A percentile compares a stretch with the other conserved stretches of the same genome.
phyloP scores from a whole-genome alignment of 2,329 filamentous ascomycete species.

The Diplodia mutila region DNA sequence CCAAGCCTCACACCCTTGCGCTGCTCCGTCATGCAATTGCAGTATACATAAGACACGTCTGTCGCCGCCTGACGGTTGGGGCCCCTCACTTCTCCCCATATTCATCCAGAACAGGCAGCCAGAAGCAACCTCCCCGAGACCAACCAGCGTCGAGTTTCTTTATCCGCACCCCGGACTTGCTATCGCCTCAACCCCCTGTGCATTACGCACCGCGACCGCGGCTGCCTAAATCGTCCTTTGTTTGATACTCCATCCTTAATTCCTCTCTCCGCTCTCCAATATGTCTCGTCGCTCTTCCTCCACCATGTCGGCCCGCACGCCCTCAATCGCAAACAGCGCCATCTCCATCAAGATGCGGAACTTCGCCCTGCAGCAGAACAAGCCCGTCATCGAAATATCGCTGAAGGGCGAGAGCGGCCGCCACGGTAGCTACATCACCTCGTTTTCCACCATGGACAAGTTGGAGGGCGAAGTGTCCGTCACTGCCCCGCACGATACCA shows the following conservation, averaged over 20 bases:
- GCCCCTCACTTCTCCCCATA: conserved; percentile 1
- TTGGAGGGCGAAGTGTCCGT: conserved; percentile 60
- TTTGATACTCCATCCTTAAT: not conserved
- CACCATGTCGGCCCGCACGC: conserved; percentile 5
- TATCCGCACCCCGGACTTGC: not conserved
- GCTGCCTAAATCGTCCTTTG: not conserved
- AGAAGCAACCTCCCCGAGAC: not conserved
- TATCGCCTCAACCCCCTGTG: not conserved
- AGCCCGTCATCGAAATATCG: conserved; percentile 49
- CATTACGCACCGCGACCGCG: not conserved
- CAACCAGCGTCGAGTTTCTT: not conserved
- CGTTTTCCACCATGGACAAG: conserved; percentile 61
- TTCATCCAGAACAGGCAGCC: conserved; percentile 2
- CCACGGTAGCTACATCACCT: conserved; percentile 43
- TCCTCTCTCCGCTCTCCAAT: not conserved
- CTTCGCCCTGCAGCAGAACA: conserved; percentile 38
- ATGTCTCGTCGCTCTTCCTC: not conserved
- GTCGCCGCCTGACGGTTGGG: not conserved
- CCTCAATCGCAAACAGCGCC: conserved; percentile 4
- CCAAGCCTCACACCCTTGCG: conserved; percentile 8
- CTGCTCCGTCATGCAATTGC: not conserved
- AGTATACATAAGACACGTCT: not conserved
- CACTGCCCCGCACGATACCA: conserved; percentile 54
- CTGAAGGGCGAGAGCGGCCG: conserved; percentile 40
- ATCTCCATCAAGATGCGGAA: conserved; percentile 38